Conservation (phyloP, 2,329 filamentous ascomycete genomes). For the Sclerotinia subarctica region DNA sequence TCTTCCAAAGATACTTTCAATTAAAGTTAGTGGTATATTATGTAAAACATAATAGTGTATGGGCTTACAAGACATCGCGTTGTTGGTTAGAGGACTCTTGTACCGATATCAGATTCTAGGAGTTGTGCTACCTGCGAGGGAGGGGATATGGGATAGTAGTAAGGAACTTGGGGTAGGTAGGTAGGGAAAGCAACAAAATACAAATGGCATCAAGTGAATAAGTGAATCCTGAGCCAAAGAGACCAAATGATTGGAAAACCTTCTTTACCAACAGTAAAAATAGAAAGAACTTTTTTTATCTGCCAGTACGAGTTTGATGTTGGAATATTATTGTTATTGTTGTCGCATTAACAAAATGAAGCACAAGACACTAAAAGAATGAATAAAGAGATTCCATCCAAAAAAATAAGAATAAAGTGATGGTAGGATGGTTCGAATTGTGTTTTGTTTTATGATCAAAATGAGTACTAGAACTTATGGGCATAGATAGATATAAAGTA, state of each 20-base stretch:
- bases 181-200: neutral
- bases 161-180: neutral
- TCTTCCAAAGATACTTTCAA: slow-evolving; percentile 35
- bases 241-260: neutral
- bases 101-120: slow-evolving; percentile 9
- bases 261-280: neutral
- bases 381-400: slow-evolving; percentile 9
- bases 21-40: slow-evolving; percentile 19
- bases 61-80: slow-evolving; percentile 31
- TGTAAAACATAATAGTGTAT: neutral
- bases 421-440: neutral
- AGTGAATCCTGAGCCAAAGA: neutral
- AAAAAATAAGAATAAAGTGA: neutral
- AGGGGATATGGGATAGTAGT: slow-evolving; percentile 4
- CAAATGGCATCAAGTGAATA: slow-evolving; percentile 3
- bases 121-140: slow-evolving; percentile 15
- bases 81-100: neutral
- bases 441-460: neutral
- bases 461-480: neutral
- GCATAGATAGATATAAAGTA: neutral
- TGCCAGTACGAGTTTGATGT: slow-evolving; percentile 8
- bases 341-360: slow-evolving; percentile 12
- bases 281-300: neutral
- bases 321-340: slow-evolving; percentile 17
- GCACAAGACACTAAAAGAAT: slow-evolving; percentile 4